A percentile compares a stretch with the other conserved stretches of the same genome.
Evolutionary conservation across 352 stramenopile genomes (phyloP).

Genomic region (Globisporangium solare): DNA sequence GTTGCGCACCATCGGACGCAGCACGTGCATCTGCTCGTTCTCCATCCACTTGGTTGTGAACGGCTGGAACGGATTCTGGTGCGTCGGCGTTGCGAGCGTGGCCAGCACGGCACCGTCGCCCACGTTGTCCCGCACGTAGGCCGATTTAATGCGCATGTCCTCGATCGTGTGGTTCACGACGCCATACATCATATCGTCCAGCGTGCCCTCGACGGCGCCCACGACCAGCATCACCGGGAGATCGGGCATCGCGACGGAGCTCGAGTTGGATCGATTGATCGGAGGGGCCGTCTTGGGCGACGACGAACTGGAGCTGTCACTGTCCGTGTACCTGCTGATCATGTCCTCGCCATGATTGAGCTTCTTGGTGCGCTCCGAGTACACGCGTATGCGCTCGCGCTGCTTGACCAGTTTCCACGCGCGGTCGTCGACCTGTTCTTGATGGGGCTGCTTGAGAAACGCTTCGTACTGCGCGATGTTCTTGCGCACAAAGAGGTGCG

Average conservation of each 20-base stretch:
- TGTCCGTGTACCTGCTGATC: background rate
- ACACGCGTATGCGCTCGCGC: background rate
- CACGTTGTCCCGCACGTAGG: slow-evolving; percentile 8
- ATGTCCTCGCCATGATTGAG: background rate
- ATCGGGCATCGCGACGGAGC: background rate
- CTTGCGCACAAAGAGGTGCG: slow-evolving; percentile 4
- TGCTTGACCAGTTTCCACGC: slow-evolving; percentile 3
- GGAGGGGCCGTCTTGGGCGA: no score
- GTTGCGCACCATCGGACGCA: slow-evolving; percentile 1
- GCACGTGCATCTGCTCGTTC: slow-evolving; percentile 1
- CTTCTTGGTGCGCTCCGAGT: slow-evolving; percentile 2
- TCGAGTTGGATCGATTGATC: no score
- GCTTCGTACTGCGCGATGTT: slow-evolving; percentile 3
- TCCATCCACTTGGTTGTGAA: slow-evolving; percentile 16
- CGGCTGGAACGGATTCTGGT: slow-evolving; percentile 9
- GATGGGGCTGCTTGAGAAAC: background rate
- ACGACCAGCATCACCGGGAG: slow-evolving; percentile 9
- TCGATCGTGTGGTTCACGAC: slow-evolving; percentile 2
- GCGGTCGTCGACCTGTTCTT: background rate
- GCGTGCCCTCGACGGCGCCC: slow-evolving; percentile 2
- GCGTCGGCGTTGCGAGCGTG: slow-evolving; percentile 9
- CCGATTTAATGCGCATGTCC: slow-evolving; percentile 2
- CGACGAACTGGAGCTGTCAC: background rate
- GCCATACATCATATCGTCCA: slow-evolving; percentile 19
- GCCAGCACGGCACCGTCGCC: background rate